These are phyloP conservation scores for Asterophora parasitica DNA, from an alignment of 768 basidiomycete genomes.

Conservation along the genomic window DNA sequence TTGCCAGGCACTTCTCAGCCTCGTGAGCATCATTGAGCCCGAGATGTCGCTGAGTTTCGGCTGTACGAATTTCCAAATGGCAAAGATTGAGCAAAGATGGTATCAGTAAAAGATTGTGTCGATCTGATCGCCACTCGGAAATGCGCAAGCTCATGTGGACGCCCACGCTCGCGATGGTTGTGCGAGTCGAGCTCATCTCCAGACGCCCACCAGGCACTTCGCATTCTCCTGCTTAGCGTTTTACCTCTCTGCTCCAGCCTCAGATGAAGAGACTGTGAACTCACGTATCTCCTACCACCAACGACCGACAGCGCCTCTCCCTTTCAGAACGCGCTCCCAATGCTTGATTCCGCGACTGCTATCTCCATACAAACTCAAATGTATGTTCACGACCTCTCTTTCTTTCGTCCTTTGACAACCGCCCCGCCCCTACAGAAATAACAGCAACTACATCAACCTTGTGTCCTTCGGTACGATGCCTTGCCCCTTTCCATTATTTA, in stretches of 20 bases:
- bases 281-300: too few relatives aligned
- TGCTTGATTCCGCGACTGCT: slow-evolving; percentile 5
- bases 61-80: too few relatives aligned
- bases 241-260: neutral
- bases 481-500: neutral
- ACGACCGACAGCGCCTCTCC: neutral
- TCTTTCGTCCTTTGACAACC: neutral
- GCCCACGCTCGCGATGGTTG: too few relatives aligned
- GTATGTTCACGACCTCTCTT: slow-evolving; percentile 2
- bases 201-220: neutral
- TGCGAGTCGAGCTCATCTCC: neutral
- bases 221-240: neutral
- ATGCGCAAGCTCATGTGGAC: neutral
- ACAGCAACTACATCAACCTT: slow-evolving; percentile 11
- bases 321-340: neutral
- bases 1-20: too few relatives aligned
- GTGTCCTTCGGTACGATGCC: slow-evolving; percentile 14
- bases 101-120: neutral
- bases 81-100: too few relatives aligned
- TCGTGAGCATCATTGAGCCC: too few relatives aligned
- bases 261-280: neutral
- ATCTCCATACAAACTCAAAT: slow-evolving; percentile 13
- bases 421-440: slow-evolving; percentile 1
- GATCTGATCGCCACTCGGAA: slow-evolving; percentile 3
- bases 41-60: too few relatives aligned